These are phyloP conservation scores for Jackrogersella multiformis DNA, from an alignment of 495 filamentous ascomycete species.

Conservation along the genomic window DNA sequence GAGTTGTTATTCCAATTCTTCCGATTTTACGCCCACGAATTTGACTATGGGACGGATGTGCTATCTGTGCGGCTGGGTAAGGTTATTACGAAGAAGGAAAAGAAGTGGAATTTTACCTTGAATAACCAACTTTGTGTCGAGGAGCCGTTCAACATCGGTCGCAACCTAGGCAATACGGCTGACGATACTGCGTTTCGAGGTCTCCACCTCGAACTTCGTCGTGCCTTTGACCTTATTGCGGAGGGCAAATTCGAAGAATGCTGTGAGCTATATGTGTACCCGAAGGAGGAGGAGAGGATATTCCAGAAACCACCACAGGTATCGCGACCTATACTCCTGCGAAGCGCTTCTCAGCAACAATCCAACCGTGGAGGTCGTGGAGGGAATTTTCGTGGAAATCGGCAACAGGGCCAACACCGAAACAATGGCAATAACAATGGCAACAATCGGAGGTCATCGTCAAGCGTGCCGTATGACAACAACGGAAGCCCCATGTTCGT, in stretches of 20 bases:
- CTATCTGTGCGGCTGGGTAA: conserved; percentile 88
- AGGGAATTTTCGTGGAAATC: conserved; percentile 65
- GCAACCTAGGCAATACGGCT: conserved; percentile 97
- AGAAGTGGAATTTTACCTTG: conserved; percentile 79
- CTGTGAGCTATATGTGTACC: conserved; percentile 86
- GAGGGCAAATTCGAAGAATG: conserved; percentile 79
- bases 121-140: conserved; percentile 93
- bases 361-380: conserved; percentile 62
- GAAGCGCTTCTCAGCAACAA: conserved; percentile 62
- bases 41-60: conserved; percentile 85
- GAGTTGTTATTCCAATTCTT: conserved; percentile 93
- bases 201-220: conserved; percentile 86
- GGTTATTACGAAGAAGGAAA: conserved; percentile 83
- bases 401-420: conserved; percentile 64
- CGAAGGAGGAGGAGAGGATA: conserved; percentile 80
- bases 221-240: conserved; percentile 82
- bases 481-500: conserved; percentile 42
- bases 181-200: conserved; percentile 93
- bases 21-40: conserved; percentile 89
- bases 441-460: conserved; percentile 43
- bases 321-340: conserved; percentile 57
- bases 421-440: conserved; percentile 52
- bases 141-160: conserved; percentile 91
- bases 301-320: conserved; percentile 73
- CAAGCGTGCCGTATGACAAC: conserved; percentile 39